Conservation (phyloP, 805 yeast species). For the Tetrapisispora arboricola region DNA sequence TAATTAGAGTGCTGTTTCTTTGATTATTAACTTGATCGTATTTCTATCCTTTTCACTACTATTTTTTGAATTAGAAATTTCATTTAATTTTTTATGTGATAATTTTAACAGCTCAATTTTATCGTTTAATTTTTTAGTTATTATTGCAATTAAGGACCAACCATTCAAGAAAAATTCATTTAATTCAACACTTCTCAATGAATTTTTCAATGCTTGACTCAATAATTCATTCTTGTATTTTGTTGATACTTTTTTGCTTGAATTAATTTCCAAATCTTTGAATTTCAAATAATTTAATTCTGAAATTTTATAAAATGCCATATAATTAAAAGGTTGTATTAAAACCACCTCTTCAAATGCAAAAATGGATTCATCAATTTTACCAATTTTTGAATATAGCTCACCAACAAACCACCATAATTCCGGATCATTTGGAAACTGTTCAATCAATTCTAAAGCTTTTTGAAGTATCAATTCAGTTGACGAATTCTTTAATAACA, state of each 20-base stretch:
- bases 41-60: conserved; percentile 24
- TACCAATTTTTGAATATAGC: conserved; percentile 49
- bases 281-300: conserved; percentile 19
- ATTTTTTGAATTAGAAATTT: conserved; percentile 27
- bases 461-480: conserved; percentile 11
- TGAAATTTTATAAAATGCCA: conserved; percentile 23
- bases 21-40: conserved; percentile 30
- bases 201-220: conserved; percentile 35
- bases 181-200: conserved; percentile 65
- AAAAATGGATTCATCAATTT: conserved; percentile 55
- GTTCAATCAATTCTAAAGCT: conserved; percentile 18
- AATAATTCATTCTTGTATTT: conserved; percentile 7
- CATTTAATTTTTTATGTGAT: conserved; percentile 30
- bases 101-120: conserved; percentile 28
- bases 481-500: conserved; percentile 10
- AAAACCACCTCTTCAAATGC: conserved; percentile 62
- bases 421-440: conserved; percentile 59
- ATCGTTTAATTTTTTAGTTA: conserved; percentile 24
- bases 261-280: conserved; percentile 4
- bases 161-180: conserved; percentile 58
- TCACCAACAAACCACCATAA: conserved; percentile 72
- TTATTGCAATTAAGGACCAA: conserved; percentile 57
- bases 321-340: conserved; percentile 43
- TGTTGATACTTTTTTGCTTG: conserved; percentile 4
- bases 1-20: conserved; percentile 7